Base-by-base conservation (phyloP, 164 flowering plant genomes). In the Piper betle region DNA sequence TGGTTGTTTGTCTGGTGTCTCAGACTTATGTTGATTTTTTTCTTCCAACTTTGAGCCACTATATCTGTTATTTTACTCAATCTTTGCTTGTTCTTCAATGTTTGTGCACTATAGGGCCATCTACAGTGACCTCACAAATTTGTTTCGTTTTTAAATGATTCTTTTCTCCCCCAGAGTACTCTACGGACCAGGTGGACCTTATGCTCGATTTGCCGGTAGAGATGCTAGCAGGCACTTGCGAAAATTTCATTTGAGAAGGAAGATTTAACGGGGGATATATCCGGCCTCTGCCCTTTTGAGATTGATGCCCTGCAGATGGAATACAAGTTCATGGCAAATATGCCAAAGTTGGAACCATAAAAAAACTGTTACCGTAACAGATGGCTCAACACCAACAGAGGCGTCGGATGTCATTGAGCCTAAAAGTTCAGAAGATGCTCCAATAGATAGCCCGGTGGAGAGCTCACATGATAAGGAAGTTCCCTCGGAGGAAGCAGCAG, bases 161-260 rank as follows among this genome's bases (percentile, higher is more conserved):
- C 39, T 53, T 19, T 18, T 53, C 40, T 11, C n/a, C 8, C 76
- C 72, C 82, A 94, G 97, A 75, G 82, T 85, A 86, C 91, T 94
- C 66, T 94, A 94, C 65, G 99, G 99, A 66, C 99, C 99, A 5
- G 99, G 99, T 25, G 99, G 99, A 37, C 97, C 97, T 33, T 94
- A 94, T 74, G 96, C 95, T 11, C 63, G 91, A 62, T 94, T 94
- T 64, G 86, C 98, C 1, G 98, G 97, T 55, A 93, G 85, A 68
- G 98, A 93, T 68, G 98, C 98, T 2, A 90, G 98, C 68, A 76
- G 97, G 97, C 99, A 62, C 88, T 94, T 40, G 99, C 99, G 43
- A 91, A 87, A 74, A 86, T 94, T 95, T 94, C 99, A 19, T 94
- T 94, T 58, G 97, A 94, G 41, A 93, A 87, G 2, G 78, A 77